Evolutionary conservation across 2,329 filamentous ascomycete species (phyloP).

Genomic region (Phoma herbarum): DNA sequence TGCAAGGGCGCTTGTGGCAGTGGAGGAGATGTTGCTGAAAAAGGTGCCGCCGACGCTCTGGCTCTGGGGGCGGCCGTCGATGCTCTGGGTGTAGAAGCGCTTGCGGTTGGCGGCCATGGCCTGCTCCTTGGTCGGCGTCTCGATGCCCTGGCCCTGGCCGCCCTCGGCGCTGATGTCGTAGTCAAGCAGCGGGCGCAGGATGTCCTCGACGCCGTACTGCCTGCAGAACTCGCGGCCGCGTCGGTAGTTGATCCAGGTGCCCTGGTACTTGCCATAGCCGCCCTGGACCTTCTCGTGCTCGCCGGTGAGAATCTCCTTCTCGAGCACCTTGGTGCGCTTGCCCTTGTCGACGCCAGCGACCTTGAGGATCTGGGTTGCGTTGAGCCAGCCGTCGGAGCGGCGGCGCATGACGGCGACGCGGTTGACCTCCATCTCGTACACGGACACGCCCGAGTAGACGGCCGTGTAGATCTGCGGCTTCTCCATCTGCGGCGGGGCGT

Average conservation of each 20-base stretch:
- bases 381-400: constrained; percentile 93
- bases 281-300: constrained; percentile 99
- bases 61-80: constrained; percentile 73
- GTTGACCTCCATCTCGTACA: constrained; percentile 99
- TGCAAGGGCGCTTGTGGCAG: constrained; percentile 90
- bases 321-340: constrained; percentile 94
- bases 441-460: constrained; percentile 92
- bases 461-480: constrained; percentile 68
- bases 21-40: constrained; percentile 95
- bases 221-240: constrained; percentile 91
- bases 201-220: constrained; percentile 77
- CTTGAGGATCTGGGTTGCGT: constrained; percentile 97
- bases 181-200: constrained; percentile 76
- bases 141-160: constrained; percentile 77
- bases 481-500: constrained; percentile 50
- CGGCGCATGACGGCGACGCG: constrained; percentile 94
- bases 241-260: constrained; percentile 96
- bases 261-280: constrained; percentile 98
- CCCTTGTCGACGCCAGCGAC: constrained; percentile 97
- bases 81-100: constrained; percentile 81
- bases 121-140: constrained; percentile 98
- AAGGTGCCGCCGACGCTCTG: constrained; percentile 79
- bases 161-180: constrained; percentile 84
- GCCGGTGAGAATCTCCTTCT: constrained; percentile 96
- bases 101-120: constrained; percentile 94